Evolutionary conservation across 495 filamentous ascomycete genomes (phyloP).

Genomic region (Penicillium ucsense): DNA sequence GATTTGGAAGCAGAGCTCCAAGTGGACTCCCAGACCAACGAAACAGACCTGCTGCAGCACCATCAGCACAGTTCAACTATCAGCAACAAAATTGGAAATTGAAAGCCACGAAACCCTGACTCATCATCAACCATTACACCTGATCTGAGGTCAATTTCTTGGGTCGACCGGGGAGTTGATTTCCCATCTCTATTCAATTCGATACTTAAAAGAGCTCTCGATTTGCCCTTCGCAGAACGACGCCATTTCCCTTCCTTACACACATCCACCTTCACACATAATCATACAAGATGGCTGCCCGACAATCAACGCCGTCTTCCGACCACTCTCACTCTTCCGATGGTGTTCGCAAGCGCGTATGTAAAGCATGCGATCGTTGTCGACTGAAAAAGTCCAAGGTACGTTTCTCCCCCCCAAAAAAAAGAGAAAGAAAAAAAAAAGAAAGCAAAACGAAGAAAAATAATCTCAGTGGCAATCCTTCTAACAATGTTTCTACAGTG

Average conservation of each 20-base stretch:
- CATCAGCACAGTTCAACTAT: too few relatives aligned
- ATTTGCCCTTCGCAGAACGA: too few relatives aligned
- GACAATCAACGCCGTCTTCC: constrained; percentile 36
- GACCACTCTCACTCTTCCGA: constrained; percentile 35
- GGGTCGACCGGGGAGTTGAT: too few relatives aligned
- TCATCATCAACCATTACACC: background rate
- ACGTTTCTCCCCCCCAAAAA: constrained; percentile 15
- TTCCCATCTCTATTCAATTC: too few relatives aligned
- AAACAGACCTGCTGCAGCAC: background rate
- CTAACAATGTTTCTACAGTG: constrained; percentile 27
- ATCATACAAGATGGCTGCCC: constrained; percentile 30
- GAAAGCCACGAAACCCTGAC: background rate
- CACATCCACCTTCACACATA: constrained; percentile 1
- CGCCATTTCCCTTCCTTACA: background rate
- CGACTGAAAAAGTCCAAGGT: constrained; percentile 58
- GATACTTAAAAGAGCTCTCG: too few relatives aligned
- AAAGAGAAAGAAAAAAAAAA: background rate
- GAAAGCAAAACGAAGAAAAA: background rate
- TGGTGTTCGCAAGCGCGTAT: constrained; percentile 47
- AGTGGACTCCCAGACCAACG: background rate
- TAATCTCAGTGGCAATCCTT: background rate
- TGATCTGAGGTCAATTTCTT: too few relatives aligned
- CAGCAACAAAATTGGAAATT: background rate
- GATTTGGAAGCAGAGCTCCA: constrained; percentile 19
- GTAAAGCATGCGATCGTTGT: constrained; percentile 57